Conservation (phyloP, 495 filamentous ascomycete genomes). For the Cudoniella acicularis region DNA sequence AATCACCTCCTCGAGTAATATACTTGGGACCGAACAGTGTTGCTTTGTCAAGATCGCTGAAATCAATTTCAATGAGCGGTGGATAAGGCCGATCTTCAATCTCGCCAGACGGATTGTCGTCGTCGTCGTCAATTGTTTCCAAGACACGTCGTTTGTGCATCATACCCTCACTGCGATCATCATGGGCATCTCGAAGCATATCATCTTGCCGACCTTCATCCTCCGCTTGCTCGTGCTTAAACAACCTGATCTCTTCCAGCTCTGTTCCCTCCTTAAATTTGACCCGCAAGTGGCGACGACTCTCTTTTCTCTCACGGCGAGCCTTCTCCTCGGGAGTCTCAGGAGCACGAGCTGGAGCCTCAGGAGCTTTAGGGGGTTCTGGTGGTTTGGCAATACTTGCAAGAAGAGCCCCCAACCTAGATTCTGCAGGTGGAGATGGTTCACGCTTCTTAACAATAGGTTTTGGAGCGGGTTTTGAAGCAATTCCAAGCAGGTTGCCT, state of each 20-base stretch:
- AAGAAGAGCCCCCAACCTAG: constrained; percentile 45
- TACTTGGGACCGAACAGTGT: constrained; percentile 35
- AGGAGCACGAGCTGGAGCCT: constrained; percentile 50
- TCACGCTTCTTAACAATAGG: constrained; percentile 31
- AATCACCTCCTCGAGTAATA: constrained; percentile 59
- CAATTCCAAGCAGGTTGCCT: constrained; percentile 31
- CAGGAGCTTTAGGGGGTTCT: constrained; percentile 47
- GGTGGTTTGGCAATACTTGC: constrained; percentile 64
- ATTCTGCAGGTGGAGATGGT: constrained; percentile 27
- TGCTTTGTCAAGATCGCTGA: constrained; percentile 30
- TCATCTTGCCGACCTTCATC: constrained; percentile 67
- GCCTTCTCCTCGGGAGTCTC: constrained; percentile 75
- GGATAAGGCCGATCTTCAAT: constrained; percentile 33
- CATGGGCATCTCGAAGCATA: constrained; percentile 62
- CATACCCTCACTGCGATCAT: constrained; percentile 73
- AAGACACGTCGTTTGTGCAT: constrained; percentile 65
- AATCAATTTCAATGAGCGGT: constrained; percentile 47
- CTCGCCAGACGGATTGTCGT: constrained; percentile 38
- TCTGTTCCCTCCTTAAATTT: constrained; percentile 68
- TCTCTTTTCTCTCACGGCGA: constrained; percentile 75
- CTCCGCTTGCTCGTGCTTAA: constrained; percentile 70
- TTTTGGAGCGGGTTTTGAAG: constrained; percentile 25
- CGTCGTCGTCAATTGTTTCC: constrained; percentile 63
- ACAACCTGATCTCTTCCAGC: constrained; percentile 68
- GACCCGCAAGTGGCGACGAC: constrained; percentile 65